Evolutionary conservation across 2,329 filamentous ascomycete species (phyloP).

Genomic region (Zarea fungicola): DNA sequence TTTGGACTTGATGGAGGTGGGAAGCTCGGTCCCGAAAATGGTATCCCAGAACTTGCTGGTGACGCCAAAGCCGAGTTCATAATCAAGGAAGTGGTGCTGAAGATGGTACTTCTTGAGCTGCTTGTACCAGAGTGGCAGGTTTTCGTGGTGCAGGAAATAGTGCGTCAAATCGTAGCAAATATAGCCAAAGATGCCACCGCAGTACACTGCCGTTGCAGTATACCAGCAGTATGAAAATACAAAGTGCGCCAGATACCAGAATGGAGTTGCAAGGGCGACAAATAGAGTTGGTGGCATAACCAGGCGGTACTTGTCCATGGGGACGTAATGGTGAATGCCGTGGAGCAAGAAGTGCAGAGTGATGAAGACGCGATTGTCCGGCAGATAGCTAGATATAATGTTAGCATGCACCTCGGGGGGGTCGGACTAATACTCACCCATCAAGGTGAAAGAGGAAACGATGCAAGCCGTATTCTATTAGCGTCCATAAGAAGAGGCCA

Average conservation of each 20-base stretch:
- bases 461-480: constrained; percentile 86
- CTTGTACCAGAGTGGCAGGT: constrained; percentile 84
- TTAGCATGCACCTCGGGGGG: constrained; percentile 22
- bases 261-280: constrained; percentile 73
- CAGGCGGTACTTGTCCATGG: constrained; percentile 96
- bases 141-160: constrained; percentile 96
- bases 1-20: constrained; percentile 29
- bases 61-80: constrained; percentile 94
- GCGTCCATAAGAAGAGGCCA: constrained; percentile 77
- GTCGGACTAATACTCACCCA: constrained; percentile 52
- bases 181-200: constrained; percentile 91
- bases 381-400: constrained; percentile 61
- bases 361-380: constrained; percentile 82
- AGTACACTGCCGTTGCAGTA: constrained; percentile 71
- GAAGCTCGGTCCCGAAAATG: constrained; percentile 83
- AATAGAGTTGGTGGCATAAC: constrained; percentile 97
- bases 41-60: constrained; percentile 94
- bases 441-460: constrained; percentile 93
- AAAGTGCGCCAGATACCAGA: constrained; percentile 84
- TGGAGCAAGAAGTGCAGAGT: constrained; percentile 91
- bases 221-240: constrained; percentile 85
- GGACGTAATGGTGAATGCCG: constrained; percentile 95
- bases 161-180: constrained; percentile 96
- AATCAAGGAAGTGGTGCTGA: constrained; percentile 95
- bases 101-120: constrained; percentile 96